Evolutionary conservation across 768 basidiomycete genomes (phyloP).

Genomic region (Suillus sp.): DNA sequence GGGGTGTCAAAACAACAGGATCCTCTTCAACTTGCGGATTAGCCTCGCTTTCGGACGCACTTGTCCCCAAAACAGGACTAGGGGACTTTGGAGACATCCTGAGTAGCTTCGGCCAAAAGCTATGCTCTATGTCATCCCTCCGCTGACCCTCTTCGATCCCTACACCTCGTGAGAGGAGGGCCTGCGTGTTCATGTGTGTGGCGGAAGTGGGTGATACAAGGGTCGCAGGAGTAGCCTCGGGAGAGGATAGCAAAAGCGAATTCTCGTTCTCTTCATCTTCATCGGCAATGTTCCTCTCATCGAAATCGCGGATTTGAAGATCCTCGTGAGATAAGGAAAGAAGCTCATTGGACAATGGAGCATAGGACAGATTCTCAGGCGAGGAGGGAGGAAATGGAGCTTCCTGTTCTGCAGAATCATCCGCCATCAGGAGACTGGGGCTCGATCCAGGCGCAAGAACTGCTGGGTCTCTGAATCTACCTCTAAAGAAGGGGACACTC

Average conservation of each 20-base stretch:
- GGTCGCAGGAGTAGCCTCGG: too few species aligned
- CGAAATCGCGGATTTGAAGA: background rate
- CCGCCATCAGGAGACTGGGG: background rate
- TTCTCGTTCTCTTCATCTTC: background rate
- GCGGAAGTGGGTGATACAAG: background rate
- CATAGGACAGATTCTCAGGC: too few species aligned
- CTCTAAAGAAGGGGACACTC: background rate
- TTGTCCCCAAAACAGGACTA: background rate
- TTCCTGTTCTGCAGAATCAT: background rate
- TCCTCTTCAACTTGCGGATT: background rate
- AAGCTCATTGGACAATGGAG: background rate
- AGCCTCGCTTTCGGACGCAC: background rate
- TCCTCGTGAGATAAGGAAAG: background rate
- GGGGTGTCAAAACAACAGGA: background rate
- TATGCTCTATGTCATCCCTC: background rate
- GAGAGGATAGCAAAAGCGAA: background rate
- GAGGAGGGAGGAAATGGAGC: background rate
- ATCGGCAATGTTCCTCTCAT: too few species aligned
- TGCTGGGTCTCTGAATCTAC: background rate
- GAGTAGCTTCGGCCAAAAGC: background rate
- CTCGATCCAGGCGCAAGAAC: background rate
- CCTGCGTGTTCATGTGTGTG: background rate
- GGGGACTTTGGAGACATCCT: background rate
- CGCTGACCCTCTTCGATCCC: background rate
- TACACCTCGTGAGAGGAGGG: background rate